Evolutionary conservation across 345 rosid species (phyloP), one percentile per base, ranked within the genome.

Genomic region (Punica granatum): DNA sequence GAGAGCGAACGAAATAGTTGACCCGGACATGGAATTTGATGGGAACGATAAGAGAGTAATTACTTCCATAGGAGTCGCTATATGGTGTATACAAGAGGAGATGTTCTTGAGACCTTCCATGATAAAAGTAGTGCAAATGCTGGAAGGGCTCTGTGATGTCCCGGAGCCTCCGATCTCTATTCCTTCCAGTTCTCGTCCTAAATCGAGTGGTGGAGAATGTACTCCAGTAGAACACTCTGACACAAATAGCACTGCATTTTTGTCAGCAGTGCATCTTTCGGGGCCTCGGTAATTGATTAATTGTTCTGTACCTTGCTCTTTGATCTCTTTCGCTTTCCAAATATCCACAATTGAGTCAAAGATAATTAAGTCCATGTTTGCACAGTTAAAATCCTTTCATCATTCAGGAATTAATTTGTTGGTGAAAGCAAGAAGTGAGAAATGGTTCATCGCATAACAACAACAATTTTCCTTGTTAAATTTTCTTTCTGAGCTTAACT

Each of bases 91-190:
- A 46, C 86, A 84, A 67, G 84, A 76, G 31, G 79, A 81, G 28
- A 82, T 82, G 82, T 67, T 63, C 18, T 32, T 69, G 51, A 79
- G 88, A 63, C 88, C 88, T 8, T 60, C 81, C 0, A 84, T 84
- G 88, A 78, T 73, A 34, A 76, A 63, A 72, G 88, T 84, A 13
- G 81, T 82, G 28, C 88, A 71, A 68, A 81, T 82, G 84, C 84
- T 82, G 37, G 82, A 80, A 66, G 83, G 88, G 35, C 63, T 76
- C 4, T 76, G 78, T 56, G 70, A 46, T 12, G 81, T 73, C 26
- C 81, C 84, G 37, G 54, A 65, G 21, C 81, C 79, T 2, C 81
- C 80, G 7, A 28, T 21, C 48, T 41, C 81, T 23, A 53, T 65
- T 21, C 74, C 66, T 31, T 54, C 42, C 5, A 64, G 64, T 60